phyloP scores from a whole-genome alignment of 148 eudicot genomes.

The Chenopodium berlandieri region DNA sequence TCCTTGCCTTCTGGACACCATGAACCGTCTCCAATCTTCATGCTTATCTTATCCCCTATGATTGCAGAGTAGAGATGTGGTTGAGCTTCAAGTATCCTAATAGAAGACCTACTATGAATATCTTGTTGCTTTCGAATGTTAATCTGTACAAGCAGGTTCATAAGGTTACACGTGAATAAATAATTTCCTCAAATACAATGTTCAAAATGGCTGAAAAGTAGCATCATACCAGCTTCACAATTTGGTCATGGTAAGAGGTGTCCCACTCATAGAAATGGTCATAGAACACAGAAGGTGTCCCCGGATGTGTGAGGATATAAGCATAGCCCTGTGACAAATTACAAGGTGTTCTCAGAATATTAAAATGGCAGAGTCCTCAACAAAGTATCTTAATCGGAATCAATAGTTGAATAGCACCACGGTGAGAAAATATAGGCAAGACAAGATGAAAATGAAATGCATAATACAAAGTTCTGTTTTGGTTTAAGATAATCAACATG shows the following conservation, averaged over 20 bases:
- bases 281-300: conserved; percentile 78
- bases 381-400: neutral
- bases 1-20: conserved; percentile 86
- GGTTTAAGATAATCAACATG: no score
- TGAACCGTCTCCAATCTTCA: conserved; percentile 88
- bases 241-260: conserved; percentile 66
- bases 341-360: neutral
- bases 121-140: conserved; percentile 55
- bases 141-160: conserved; percentile 49
- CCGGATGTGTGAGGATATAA: conserved; percentile 91
- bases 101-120: conserved; percentile 68
- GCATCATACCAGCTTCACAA: conserved; percentile 73
- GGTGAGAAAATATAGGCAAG: neutral
- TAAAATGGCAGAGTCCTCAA: neutral
- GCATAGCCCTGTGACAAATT: conserved; percentile 70
- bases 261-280: conserved; percentile 95
- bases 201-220: neutral
- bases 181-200: neutral
- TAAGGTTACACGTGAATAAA: neutral
- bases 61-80: conserved; percentile 75
- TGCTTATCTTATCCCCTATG: conserved; percentile 69
- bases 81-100: conserved; percentile 72
- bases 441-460: no score
- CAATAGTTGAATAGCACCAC: no score
- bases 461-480: neutral